Conservation (phyloP, 2,329 filamentous ascomycete species). For the Lasiodiplodia citricola region DNA sequence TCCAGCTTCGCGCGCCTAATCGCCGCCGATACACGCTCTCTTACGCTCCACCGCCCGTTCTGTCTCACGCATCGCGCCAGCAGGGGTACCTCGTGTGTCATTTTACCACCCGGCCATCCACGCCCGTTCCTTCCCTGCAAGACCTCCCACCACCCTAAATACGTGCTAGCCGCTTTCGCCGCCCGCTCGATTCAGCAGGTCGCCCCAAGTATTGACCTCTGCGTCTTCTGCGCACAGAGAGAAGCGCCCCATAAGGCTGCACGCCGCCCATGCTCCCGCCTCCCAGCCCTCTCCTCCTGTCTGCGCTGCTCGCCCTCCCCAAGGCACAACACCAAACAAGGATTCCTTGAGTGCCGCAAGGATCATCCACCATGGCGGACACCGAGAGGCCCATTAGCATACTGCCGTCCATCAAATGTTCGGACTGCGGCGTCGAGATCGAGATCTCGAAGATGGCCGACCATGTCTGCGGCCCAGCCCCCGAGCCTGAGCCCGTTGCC, state of each 20-base stretch:
- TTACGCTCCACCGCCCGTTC: slow-evolving; percentile 22
- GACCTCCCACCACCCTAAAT: slow-evolving; percentile 23
- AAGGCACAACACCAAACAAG: neutral
- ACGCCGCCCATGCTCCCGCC: slow-evolving; percentile 14
- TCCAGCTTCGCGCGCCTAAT: neutral
- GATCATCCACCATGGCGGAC: slow-evolving; percentile 26
- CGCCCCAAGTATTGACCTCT: neutral
- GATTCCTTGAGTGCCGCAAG: slow-evolving; percentile 10
- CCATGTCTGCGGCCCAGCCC: slow-evolving; percentile 66
- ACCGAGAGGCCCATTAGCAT: slow-evolving; percentile 38
- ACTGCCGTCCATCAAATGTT: slow-evolving; percentile 47
- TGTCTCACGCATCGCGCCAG: slow-evolving; percentile 21
- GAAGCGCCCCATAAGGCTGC: slow-evolving; percentile 20
- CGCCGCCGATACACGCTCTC: slow-evolving; percentile 23
- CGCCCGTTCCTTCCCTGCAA: slow-evolving; percentile 16
- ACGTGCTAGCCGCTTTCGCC: slow-evolving; percentile 11
- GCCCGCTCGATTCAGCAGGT: slow-evolving; percentile 22
- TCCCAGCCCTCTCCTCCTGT: slow-evolving; percentile 1
- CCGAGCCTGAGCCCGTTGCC: slow-evolving; percentile 6
- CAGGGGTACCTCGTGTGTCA: slow-evolving; percentile 25
- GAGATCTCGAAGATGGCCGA: slow-evolving; percentile 87
- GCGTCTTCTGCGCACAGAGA: neutral
- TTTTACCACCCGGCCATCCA: slow-evolving; percentile 18
- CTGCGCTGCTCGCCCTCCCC: neutral
- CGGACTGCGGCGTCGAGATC: slow-evolving; percentile 61